Evolutionary conservation across 2,329 filamentous ascomycete genomes (phyloP), one percentile per base, ranked within the genome.

Genomic region (Aspergillus sp.): DNA sequence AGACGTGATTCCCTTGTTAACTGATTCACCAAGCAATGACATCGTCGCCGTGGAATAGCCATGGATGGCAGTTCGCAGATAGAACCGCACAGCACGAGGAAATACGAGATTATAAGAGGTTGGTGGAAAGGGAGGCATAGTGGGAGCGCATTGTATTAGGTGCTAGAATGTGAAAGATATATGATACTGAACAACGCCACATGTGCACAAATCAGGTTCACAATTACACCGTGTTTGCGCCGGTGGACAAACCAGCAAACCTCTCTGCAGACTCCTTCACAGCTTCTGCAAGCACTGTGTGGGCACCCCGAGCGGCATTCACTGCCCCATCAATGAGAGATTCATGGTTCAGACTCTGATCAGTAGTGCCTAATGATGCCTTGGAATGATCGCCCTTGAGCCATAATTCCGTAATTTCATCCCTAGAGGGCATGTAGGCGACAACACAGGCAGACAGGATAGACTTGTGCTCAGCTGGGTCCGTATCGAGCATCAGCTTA

Each of bases 331-430:
- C 86, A 32, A 89, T 80, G 54, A 90, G 74, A 17, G 80, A 74
- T 60, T 88, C 85, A 68, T 79, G 72, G 5, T 69, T 69, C 5
- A 78, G 57, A 73, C 75, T 56, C 69, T 70, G 53, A 77, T 80
- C 65, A 74, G 76, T 58, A 38, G 63, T 55, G 28, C 66, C 67
- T 47, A 69, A 65, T 23, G 68, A 65, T 12, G 64, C 68, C 58
- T 69, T 72, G 3, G 77, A 77, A 55, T 81, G 77, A 71, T 88
- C 83, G 17, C 95, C 94, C 79, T 93, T 97, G 71, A 96, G 86
- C 95, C 95, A 99, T 17, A 98, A 77, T 72, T 97, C 93, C 8
- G 94, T 97, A 55, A 98, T 87, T 76, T 99, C 95, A 68, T 98
- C 94, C 63, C 93, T 84, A 21, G 84, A 85, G 55, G 92, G 90